A percentile compares a stretch with the other conserved stretches of the same genome.
Evolutionary conservation across 75 land plant genomes (phyloP).

Genomic region (Larix kaempferi): DNA sequence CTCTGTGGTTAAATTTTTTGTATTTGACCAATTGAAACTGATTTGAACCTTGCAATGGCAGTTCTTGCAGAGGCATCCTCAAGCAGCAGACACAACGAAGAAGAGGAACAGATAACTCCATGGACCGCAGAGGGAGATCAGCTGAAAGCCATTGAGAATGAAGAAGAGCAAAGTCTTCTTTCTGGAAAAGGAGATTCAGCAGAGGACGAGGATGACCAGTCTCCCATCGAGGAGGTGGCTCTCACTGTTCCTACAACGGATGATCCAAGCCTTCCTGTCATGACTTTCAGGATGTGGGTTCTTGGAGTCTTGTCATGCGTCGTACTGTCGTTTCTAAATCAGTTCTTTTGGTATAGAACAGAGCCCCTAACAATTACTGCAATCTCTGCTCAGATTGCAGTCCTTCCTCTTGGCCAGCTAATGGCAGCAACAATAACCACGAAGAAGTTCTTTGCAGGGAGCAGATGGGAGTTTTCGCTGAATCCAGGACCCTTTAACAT

Average conservation of each 20-base stretch:
- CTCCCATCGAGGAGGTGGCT: constrained; percentile 56
- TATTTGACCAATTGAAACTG: no score
- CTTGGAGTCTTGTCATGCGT: constrained; percentile 54
- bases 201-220: constrained; percentile 10
- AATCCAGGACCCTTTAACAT: constrained; percentile 47
- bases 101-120: background rate
- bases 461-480: constrained; percentile 20
- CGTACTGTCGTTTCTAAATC: constrained; percentile 62
- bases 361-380: constrained; percentile 63
- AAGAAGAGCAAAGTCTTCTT: background rate
- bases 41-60: background rate
- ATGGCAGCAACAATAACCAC: constrained; percentile 54
- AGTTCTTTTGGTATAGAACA: constrained; percentile 64
- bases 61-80: background rate
- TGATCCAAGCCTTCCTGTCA: constrained; percentile 55
- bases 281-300: constrained; percentile 71
- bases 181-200: background rate
- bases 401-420: constrained; percentile 51
- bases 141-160: background rate
- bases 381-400: constrained; percentile 54
- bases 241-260: constrained; percentile 62
- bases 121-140: background rate
- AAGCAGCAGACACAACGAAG: background rate
- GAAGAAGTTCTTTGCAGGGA: background rate
- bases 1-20: no score